Base-by-base conservation (phyloP, 75 land plant species). In the Picea sitchensis region DNA sequence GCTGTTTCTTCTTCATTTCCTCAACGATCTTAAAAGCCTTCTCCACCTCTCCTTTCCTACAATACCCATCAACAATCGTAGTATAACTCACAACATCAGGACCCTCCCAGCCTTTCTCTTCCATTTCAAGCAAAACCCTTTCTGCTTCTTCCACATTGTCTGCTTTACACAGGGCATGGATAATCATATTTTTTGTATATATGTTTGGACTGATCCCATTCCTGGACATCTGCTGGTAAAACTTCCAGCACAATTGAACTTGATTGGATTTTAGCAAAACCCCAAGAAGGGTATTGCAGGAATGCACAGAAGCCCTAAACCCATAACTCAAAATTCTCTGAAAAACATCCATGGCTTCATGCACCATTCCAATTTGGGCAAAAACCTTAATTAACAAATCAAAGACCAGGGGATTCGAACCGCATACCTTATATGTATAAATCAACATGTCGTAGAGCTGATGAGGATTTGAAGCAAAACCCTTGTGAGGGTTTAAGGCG, bases 61-160 rank as follows among this genome's bases (percentile, higher is more conserved):
- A 87, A 59, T 87, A 91, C 59, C 91, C 88, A 81, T 87, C 82
- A 54, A 89, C 81, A 20, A 91, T 72, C 30, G 93, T 87, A 64
- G 86, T 89, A 76, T 87, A 91, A 81, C 91, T 92, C 4, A 90
- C 65, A 56, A 91, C 90, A 84, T 93, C 98, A 86, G 89, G 86
- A 51, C 54, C 54, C 31, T 58, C 32, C 74, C 75, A 82, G 5
- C 84, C 87, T 44, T 80, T 84, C 15, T 31, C 20, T 54, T 87
- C 84, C 95, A 95, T 88, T 61, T 86, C 84, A 30, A 81, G 12
- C 51, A 95, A 84, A 57, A 93, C 61, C 57, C 44, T 57, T 17
- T 79, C 83, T 54, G 94, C 98, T 81, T 95, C 92, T 58, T 61
- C 82, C 15, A 91, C 20, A 60, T 85, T 87, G 47, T 80, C 83